phyloP scores from a whole-genome alignment of 1,284 basidiomycete species.

The Papiliotrema terrestris region DNA sequence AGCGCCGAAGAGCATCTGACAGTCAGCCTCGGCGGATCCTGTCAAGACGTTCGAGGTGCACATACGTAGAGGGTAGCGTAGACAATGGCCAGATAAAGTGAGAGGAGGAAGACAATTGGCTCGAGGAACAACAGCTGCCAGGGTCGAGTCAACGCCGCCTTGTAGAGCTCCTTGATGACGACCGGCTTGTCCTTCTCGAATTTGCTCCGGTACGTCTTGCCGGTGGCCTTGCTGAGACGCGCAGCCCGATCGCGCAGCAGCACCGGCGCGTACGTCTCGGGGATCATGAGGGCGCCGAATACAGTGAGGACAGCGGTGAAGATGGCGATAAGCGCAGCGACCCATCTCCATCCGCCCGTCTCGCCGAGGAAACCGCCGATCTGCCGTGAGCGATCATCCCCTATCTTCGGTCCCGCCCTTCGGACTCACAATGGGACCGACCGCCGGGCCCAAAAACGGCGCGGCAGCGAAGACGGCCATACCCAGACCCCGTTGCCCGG shows the following conservation, averaged over 20 bases:
- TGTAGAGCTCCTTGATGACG: constrained; percentile 39
- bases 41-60: not conserved
- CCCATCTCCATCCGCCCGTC: constrained; percentile 52
- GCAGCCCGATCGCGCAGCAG: constrained; percentile 47
- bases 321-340: constrained; percentile 64
- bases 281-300: constrained; percentile 33
- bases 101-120: constrained; percentile 52
- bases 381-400: too few species aligned
- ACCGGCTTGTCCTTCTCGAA: constrained; percentile 50
- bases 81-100: constrained; percentile 59
- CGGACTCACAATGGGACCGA: constrained; percentile 36
- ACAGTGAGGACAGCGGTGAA: constrained; percentile 39
- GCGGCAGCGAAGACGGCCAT: constrained; percentile 46
- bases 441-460: constrained; percentile 49
- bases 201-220: constrained; percentile 47
- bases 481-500: constrained; percentile 46
- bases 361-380: constrained; percentile 48
- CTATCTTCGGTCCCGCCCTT: too few species aligned
- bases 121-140: constrained; percentile 52
- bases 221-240: constrained; percentile 46
- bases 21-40: too few species aligned
- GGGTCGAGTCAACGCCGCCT: constrained; percentile 49
- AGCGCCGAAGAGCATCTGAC: constrained; percentile 28
- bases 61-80: constrained; percentile 44
- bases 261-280: constrained; percentile 52